Evolutionary conservation across 176 grass and related monocot genomes (phyloP).

Genomic region (Raddia guianensis): DNA sequence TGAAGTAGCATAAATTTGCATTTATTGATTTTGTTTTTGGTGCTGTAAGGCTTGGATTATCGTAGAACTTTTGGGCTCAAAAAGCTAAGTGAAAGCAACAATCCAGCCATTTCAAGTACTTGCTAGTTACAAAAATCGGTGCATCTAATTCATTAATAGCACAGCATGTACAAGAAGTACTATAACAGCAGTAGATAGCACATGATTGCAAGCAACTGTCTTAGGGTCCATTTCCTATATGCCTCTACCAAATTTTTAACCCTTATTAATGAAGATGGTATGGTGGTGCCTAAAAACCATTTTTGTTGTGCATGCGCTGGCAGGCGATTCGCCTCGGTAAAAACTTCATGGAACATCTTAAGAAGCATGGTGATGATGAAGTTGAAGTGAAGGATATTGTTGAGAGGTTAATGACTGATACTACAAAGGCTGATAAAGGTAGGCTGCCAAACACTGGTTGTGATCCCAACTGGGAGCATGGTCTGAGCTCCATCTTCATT

Average conservation of each 20-base stretch:
- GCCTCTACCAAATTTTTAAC: constrained; percentile 23
- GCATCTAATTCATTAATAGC: constrained; percentile 49
- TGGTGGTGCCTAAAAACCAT: not conserved
- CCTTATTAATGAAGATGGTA: constrained; percentile 13
- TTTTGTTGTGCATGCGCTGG: constrained; percentile 26
- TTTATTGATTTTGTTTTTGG: constrained; percentile 12
- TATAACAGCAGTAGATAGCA: constrained; percentile 3
- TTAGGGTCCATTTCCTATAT: constrained; percentile 24
- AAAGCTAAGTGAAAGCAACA: constrained; percentile 41
- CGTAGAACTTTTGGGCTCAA: constrained; percentile 9
- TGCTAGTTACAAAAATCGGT: constrained; percentile 10
- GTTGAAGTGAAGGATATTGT: constrained; percentile 56
- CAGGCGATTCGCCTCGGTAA: constrained; percentile 60
- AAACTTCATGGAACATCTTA: constrained; percentile 67
- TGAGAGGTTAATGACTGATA: constrained; percentile 87
- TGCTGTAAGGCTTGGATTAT: not conserved
- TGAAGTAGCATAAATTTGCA: not conserved
- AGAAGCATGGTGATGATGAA: constrained; percentile 67
- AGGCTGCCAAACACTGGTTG: constrained; percentile 87
- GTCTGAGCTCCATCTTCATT: constrained; percentile 79
- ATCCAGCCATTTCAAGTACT: constrained; percentile 28
- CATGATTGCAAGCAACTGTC: constrained; percentile 50
- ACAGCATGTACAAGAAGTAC: constrained; percentile 35
- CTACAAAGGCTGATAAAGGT: constrained; percentile 65
- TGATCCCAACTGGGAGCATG: constrained; percentile 70